Percentiles rank a stretch among this genome's conserved stretches.
Conservation (phyloP, 176 grass and related monocot genomes). For the Ensete ventricosum region DNA sequence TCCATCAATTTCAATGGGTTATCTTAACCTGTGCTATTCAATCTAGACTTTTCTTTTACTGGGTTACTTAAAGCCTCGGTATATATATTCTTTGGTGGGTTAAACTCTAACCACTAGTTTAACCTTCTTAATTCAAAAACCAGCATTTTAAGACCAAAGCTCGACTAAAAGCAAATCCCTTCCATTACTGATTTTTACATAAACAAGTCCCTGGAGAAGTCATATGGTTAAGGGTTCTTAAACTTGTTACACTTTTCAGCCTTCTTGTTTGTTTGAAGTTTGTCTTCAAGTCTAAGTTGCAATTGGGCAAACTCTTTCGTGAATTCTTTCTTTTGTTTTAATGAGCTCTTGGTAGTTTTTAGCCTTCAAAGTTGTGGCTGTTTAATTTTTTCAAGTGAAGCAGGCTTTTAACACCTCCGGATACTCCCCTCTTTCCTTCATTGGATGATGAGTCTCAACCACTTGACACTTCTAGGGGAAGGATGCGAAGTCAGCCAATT, state of each 20-base stretch:
- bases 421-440: constrained; percentile 79
- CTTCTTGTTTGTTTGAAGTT: background rate
- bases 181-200: too few relatives aligned
- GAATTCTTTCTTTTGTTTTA: background rate
- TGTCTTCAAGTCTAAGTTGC: background rate
- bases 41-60: too few relatives aligned
- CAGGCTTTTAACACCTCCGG: constrained; percentile 87
- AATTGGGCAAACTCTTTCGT: background rate
- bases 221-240: too few relatives aligned
- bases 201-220: too few relatives aligned
- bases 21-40: too few relatives aligned
- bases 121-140: too few relatives aligned
- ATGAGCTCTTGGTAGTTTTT: background rate
- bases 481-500: constrained; percentile 44
- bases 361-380: background rate
- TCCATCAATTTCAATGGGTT: too few relatives aligned
- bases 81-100: too few relatives aligned
- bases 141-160: too few relatives aligned
- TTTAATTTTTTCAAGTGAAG: background rate
- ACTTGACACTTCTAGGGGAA: constrained; percentile 33
- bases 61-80: too few relatives aligned
- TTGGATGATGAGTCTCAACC: constrained; percentile 42
- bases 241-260: background rate
- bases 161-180: too few relatives aligned
- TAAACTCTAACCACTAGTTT: too few relatives aligned